These are phyloP conservation scores for Cyathus striatus DNA, from an alignment of 768 basidiomycete genomes.

Conservation along the genomic window DNA sequence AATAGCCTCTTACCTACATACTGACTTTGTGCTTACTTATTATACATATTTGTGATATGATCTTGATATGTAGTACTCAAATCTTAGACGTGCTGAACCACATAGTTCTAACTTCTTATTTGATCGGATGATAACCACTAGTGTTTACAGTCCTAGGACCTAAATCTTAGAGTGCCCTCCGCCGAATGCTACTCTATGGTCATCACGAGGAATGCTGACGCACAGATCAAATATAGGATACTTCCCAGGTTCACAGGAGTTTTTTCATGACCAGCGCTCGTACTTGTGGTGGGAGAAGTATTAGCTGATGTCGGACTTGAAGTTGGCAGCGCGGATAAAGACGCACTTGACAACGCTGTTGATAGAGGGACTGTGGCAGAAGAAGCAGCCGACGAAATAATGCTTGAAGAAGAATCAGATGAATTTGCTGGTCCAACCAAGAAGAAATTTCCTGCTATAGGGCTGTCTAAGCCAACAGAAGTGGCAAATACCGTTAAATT, in stretches of 20 bases:
- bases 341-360: slow-evolving; percentile 2
- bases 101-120: too few relatives aligned
- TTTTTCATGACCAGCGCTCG: too few relatives aligned
- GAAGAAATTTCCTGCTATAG: slow-evolving; percentile 40
- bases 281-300: background rate
- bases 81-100: too few relatives aligned
- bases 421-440: slow-evolving; percentile 26
- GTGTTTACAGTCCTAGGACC: too few relatives aligned
- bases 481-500: slow-evolving; percentile 30
- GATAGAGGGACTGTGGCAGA: slow-evolving; percentile 2
- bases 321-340: slow-evolving; percentile 2
- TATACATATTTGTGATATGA: too few relatives aligned
- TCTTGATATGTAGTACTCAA: too few relatives aligned
- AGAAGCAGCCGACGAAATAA: slow-evolving; percentile 3
- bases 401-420: slow-evolving; percentile 8
- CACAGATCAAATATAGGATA: background rate
- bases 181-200: too few relatives aligned
- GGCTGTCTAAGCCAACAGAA: slow-evolving; percentile 24
- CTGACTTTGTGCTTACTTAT: too few relatives aligned
- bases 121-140: too few relatives aligned
- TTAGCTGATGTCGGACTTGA: background rate
- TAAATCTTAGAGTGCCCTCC: too few relatives aligned
- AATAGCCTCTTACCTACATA: too few relatives aligned
- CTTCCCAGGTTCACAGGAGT: too few relatives aligned
- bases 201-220: background rate